phyloP scores from a whole-genome alignment of 2,329 filamentous ascomycete species.

The Hypoxylon sp. region DNA sequence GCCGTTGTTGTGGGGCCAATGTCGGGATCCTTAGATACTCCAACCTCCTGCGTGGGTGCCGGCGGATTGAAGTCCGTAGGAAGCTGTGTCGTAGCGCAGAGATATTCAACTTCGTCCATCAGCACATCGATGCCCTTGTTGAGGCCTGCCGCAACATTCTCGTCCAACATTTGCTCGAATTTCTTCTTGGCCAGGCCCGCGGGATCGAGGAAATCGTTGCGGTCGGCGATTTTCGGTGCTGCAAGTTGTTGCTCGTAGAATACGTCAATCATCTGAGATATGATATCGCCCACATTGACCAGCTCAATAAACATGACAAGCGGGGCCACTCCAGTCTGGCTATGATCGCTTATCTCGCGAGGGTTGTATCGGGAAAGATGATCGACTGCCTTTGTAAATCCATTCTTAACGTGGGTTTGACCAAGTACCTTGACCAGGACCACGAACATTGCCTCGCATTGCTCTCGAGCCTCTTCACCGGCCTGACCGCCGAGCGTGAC shows the following conservation, averaged over 20 bases:
- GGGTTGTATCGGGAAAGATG: conserved; percentile 95
- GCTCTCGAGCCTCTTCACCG: conserved; percentile 86
- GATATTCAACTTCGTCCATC: conserved; percentile 97
- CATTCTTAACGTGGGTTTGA: conserved; percentile 87
- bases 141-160: conserved; percentile 92
- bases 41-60: conserved; percentile 55
- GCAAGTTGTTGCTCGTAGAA: conserved; percentile 98
- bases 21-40: conserved; percentile 56
- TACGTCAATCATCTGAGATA: conserved; percentile 98
- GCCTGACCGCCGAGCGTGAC: conserved; percentile 83
- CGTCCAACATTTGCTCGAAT: conserved; percentile 98
- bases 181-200: conserved; percentile 96
- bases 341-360: conserved; percentile 81
- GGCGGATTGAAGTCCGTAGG: conserved; percentile 92
- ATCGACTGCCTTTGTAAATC: conserved; percentile 91
- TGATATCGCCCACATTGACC: conserved; percentile 97
- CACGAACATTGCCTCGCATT: conserved; percentile 92
- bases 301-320: conserved; percentile 96
- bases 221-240: conserved; percentile 84
- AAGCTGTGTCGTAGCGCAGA: conserved; percentile 88
- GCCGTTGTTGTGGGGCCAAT: conserved; percentile 83
- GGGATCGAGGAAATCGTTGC: conserved; percentile 94
- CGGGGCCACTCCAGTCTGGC: conserved; percentile 83
- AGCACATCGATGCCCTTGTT: conserved; percentile 98
- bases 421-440: conserved; percentile 86